Evolutionary conservation across 192 early-diverging fungal genomes (phyloP).

Genomic region (Phycomyces blakesleeanus): DNA sequence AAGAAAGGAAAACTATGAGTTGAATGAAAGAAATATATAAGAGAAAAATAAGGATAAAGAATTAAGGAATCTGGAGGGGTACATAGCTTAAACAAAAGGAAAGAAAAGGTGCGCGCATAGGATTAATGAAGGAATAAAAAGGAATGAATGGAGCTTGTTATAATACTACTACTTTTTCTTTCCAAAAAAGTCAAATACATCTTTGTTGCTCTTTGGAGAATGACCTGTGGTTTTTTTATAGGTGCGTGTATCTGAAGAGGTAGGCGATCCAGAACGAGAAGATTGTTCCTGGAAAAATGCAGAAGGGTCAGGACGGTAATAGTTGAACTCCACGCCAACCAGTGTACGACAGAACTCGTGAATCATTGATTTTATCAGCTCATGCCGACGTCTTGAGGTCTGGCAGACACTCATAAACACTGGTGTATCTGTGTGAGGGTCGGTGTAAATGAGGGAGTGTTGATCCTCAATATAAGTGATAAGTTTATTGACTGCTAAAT

Average conservation of each 20-base stretch:
- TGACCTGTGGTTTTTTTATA: not conserved
- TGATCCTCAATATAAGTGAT: slow-evolving; percentile 25
- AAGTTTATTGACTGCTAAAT: slow-evolving; percentile 31
- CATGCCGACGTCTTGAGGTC: slow-evolving; percentile 37
- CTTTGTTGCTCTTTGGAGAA: not conserved
- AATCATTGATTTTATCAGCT: slow-evolving; percentile 47
- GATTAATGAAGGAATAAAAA: not conserved
- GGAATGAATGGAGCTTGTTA: not conserved
- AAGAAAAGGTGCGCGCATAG: not conserved
- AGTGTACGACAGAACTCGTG: slow-evolving; percentile 48
- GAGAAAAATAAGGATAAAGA: too few species aligned
- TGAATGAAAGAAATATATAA: too few species aligned
- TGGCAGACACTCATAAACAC: slow-evolving; percentile 19
- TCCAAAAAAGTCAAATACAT: slow-evolving; percentile 3
- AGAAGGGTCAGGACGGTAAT: slow-evolving; percentile 23
- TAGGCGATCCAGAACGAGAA: too few species aligned
- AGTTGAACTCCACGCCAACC: slow-evolving; percentile 43
- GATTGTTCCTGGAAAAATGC: not conserved
- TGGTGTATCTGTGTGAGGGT: slow-evolving; percentile 28
- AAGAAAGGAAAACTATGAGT: too few species aligned
- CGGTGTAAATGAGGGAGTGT: slow-evolving; percentile 24
- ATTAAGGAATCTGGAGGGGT: too few species aligned
- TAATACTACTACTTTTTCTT: not conserved
- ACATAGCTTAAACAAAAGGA: too few species aligned
- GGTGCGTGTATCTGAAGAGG: not conserved